These are phyloP conservation scores for Agarophyton chilense DNA, from an alignment of 23 red algal genomes.

Conservation along the genomic window DNA sequence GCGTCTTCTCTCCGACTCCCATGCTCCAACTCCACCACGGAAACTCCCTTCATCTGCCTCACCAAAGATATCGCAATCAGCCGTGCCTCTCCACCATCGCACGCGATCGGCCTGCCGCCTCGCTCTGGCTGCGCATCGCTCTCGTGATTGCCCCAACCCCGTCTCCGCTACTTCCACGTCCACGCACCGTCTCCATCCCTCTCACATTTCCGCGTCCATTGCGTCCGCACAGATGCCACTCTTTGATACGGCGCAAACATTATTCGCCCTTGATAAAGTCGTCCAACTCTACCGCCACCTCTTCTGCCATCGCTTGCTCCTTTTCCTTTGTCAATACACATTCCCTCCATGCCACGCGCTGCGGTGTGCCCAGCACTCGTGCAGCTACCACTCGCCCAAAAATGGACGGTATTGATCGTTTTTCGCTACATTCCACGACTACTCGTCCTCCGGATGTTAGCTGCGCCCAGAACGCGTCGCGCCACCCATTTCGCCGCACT, in stretches of 20 bases:
- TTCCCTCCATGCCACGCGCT: neutral
- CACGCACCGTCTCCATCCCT: neutral
- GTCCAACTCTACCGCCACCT: neutral
- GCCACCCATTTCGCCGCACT: conserved; percentile 3
- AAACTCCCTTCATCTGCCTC: no score
- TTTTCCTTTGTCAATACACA: neutral
- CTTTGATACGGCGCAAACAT: neutral
- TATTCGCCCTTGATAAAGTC: neutral
- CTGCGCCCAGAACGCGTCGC: neutral
- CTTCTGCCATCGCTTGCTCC: conserved; percentile 1
- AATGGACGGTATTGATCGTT: neutral
- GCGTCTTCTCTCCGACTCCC: no score
- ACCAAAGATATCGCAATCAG: no score
- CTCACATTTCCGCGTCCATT: neutral
- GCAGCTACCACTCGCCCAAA: conserved; percentile 13
- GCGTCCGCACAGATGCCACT: neutral
- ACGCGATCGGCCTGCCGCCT: no score
- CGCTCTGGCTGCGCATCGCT: neutral
- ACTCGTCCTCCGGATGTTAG: neutral
- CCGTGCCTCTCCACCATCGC: no score
- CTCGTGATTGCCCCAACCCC: neutral
- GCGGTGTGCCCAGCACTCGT: neutral
- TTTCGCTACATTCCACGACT: neutral
- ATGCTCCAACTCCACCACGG: no score
- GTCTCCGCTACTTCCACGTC: neutral